Percentiles rank a stretch among this genome's conserved stretches.
Evolutionary conservation across 768 basidiomycete species (phyloP).

Genomic region (Boletales sp.): DNA sequence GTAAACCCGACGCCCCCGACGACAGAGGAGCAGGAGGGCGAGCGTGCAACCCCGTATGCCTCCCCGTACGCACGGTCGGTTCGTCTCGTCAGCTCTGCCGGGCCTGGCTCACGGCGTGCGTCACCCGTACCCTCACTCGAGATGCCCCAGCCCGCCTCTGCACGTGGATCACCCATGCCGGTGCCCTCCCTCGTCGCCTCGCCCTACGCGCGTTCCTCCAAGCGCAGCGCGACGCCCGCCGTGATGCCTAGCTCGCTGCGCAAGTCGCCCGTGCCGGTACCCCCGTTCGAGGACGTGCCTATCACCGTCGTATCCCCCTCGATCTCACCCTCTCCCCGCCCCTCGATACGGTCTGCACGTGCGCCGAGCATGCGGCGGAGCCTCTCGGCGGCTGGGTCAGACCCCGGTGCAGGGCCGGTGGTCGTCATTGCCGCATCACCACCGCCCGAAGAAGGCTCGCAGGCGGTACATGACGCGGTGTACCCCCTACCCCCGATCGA

Average conservation of each 20-base stretch:
- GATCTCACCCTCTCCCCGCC: conserved; percentile 3
- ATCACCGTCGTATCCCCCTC: conserved; percentile 20
- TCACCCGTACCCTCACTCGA: conserved; percentile 4
- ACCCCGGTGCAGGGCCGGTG: not conserved
- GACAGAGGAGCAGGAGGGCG: conserved; percentile 18
- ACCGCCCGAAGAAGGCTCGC: conserved; percentile 11
- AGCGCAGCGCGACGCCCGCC: no score
- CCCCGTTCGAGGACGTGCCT: not conserved
- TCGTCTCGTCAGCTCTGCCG: not conserved
- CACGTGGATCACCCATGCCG: not conserved
- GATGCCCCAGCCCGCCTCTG: not conserved
- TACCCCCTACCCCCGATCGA: not conserved
- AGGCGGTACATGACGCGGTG: conserved; percentile 15
- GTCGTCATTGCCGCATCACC: no score
- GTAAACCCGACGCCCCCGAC: conserved; percentile 10
- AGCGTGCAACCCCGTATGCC: conserved; percentile 9
- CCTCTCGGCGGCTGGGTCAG: not conserved
- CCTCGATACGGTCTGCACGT: conserved; percentile 6
- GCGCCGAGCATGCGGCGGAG: not conserved
- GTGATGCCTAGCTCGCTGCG: no score
- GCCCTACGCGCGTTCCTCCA: not conserved
- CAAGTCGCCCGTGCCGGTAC: no score
- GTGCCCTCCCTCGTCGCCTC: conserved; percentile 1
- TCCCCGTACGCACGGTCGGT: conserved; percentile 12
- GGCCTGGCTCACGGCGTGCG: not conserved